These are phyloP conservation scores for Pseudogymnoascus pannorum DNA, from an alignment of 2,329 filamentous ascomycete genomes.

Conservation along the genomic window DNA sequence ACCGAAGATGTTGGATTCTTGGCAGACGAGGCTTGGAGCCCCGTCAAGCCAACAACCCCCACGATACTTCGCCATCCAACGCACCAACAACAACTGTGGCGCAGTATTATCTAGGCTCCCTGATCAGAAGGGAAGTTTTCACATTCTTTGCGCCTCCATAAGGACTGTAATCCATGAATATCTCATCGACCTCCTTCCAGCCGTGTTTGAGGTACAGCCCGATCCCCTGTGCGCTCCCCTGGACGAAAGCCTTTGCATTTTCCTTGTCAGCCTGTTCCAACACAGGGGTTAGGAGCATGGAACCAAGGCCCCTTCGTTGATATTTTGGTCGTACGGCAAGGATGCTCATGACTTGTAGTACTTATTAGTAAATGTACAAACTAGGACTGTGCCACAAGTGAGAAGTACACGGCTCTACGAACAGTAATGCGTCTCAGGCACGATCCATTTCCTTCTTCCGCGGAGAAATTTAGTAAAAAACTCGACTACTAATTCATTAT, in stretches of 20 bases:
- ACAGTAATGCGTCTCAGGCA: constrained; percentile 9
- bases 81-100: background rate
- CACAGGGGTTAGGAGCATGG: background rate
- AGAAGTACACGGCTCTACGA: background rate
- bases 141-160: background rate
- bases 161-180: constrained; percentile 8
- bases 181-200: constrained; percentile 9
- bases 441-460: constrained; percentile 7
- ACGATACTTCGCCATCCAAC: background rate
- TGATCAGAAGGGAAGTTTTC: constrained; percentile 1
- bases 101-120: background rate
- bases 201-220: constrained; percentile 11
- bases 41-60: background rate
- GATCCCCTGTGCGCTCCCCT: background rate
- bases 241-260: background rate
- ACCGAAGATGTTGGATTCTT: background rate
- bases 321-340: constrained; percentile 4
- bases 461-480: constrained; percentile 5
- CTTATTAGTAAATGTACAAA: background rate
- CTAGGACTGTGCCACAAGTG: background rate
- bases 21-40: background rate
- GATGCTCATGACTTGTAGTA: background rate
- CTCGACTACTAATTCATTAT: background rate
- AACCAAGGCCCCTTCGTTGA: constrained; percentile 7
- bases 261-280: constrained; percentile 9